phyloP scores from a whole-genome alignment of 495 filamentous ascomycete genomes.

The Entonaema liquescens region DNA sequence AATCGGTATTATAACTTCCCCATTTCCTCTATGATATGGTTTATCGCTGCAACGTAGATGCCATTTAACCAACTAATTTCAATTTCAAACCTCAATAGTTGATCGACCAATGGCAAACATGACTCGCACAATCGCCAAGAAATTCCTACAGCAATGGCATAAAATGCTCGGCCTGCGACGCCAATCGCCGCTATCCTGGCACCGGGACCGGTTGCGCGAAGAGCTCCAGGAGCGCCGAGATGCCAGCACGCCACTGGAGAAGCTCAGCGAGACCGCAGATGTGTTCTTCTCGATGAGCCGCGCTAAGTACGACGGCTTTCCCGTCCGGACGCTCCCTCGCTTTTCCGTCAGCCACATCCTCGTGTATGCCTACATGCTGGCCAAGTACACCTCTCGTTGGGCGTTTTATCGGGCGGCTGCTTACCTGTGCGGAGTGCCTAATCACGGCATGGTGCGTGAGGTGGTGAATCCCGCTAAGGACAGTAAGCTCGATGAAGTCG shows the following conservation, averaged over 20 bases:
- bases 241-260: constrained; percentile 48
- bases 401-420: constrained; percentile 57
- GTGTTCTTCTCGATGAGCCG: constrained; percentile 61
- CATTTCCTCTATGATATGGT: no score
- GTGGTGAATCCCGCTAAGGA: constrained; percentile 62
- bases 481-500: constrained; percentile 57
- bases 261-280: constrained; percentile 62
- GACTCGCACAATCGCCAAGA: neutral
- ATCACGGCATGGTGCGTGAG: constrained; percentile 49
- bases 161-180: constrained; percentile 48
- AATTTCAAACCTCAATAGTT: neutral
- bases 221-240: constrained; percentile 53
- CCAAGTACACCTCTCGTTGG: constrained; percentile 62
- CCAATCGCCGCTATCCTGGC: constrained; percentile 56
- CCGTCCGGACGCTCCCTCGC: constrained; percentile 31
- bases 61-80: neutral
- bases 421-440: constrained; percentile 48
- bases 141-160: constrained; percentile 53
- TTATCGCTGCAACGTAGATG: no score
- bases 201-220: constrained; percentile 56
- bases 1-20: no score
- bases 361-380: constrained; percentile 60
- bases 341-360: constrained; percentile 43
- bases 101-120: neutral
- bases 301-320: constrained; percentile 42